A percentile compares a stretch with the other conserved stretches of the same genome.
These are phyloP conservation scores for Amylostereum chailletii DNA, from an alignment of 1,284 basidiomycete genomes.

Conservation along the genomic window DNA sequence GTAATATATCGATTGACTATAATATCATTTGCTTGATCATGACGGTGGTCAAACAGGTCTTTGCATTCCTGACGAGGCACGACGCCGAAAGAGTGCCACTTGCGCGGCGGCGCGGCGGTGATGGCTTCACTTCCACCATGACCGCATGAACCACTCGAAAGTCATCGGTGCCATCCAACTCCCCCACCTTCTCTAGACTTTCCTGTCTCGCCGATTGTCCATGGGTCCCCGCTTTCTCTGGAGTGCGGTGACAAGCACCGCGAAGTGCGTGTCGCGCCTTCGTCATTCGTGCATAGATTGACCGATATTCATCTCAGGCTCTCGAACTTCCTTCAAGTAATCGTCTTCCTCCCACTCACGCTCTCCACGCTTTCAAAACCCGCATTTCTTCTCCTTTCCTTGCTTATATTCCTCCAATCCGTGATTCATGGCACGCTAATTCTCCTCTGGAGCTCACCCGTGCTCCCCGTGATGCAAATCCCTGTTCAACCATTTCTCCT, in stretches of 20 bases:
- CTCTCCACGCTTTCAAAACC: slow-evolving; percentile 71
- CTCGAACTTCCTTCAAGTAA: slow-evolving; percentile 70
- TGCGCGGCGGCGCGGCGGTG: too few species aligned
- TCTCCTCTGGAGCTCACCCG: slow-evolving; percentile 55
- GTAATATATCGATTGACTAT: too few species aligned
- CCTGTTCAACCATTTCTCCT: slow-evolving; percentile 76
- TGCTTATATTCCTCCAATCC: slow-evolving; percentile 68
- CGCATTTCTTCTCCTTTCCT: slow-evolving; percentile 73
- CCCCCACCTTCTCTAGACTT: too few species aligned
- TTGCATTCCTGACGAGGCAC: too few species aligned
- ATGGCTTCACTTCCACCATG: too few species aligned
- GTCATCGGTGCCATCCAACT: too few species aligned
- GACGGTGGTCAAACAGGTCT: too few species aligned
- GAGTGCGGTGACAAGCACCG: slow-evolving; percentile 56
- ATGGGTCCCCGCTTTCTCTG: slow-evolving; percentile 56
- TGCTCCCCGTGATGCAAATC: slow-evolving; percentile 67
- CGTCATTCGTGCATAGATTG: slow-evolving; percentile 1
- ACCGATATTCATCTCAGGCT: slow-evolving; percentile 32
- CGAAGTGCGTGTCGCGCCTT: slow-evolving; percentile 34
- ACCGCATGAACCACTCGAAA: too few species aligned
- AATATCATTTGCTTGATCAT: too few species aligned
- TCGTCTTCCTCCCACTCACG: slow-evolving; percentile 77
- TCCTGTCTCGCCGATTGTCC: background rate
- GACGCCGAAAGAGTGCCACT: too few species aligned
- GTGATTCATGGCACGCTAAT: slow-evolving; percentile 69